Evolutionary conservation across 2,329 filamentous ascomycete genomes (phyloP).

Genomic region (Didymella segeticola): DNA sequence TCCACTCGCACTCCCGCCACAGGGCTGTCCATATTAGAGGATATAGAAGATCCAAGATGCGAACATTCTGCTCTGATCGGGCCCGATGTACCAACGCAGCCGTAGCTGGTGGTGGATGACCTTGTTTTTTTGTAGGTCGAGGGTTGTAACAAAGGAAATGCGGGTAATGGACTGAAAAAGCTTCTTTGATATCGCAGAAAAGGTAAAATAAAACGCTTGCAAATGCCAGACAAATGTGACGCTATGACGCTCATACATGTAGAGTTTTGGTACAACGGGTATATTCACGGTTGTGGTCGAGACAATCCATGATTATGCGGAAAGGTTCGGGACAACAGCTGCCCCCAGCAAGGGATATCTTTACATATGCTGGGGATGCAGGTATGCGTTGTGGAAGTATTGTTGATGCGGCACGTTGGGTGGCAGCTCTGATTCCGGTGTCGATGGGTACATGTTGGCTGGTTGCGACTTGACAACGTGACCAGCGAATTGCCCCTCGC

Average conservation of each 20-base stretch:
- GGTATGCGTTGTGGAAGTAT: slow-evolving; percentile 46
- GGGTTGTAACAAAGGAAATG: slow-evolving; percentile 47
- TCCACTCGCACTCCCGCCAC: slow-evolving; percentile 29
- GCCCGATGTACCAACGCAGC: slow-evolving; percentile 23
- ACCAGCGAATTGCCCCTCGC: slow-evolving; percentile 47
- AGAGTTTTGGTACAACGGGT: slow-evolving; percentile 48
- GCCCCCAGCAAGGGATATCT: slow-evolving; percentile 20
- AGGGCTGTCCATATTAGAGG: slow-evolving; percentile 44
- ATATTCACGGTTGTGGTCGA: slow-evolving; percentile 19
- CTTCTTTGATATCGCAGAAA: slow-evolving; percentile 44
- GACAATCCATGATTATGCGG: slow-evolving; percentile 23
- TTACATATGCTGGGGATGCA: slow-evolving; percentile 47
- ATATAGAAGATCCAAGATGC: slow-evolving; percentile 31
- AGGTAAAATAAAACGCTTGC: slow-evolving; percentile 44
- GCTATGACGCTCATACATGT: slow-evolving; percentile 50
- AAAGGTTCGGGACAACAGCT: slow-evolving; percentile 23
- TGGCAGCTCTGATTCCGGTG: slow-evolving; percentile 45
- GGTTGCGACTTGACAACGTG: slow-evolving; percentile 41
- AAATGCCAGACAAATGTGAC: slow-evolving; percentile 48
- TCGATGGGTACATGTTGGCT: slow-evolving; percentile 43
- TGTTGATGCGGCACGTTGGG: slow-evolving; percentile 42
- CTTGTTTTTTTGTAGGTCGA: slow-evolving; percentile 31
- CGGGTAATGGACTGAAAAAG: slow-evolving; percentile 36
- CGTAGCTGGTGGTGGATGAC: slow-evolving; percentile 23
- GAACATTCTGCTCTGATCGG: slow-evolving; percentile 22